A percentile compares a stretch with the other conserved stretches of the same genome.
Conservation (phyloP, 192 early-diverging fungal genomes). For the Coemansia aciculifera region DNA sequence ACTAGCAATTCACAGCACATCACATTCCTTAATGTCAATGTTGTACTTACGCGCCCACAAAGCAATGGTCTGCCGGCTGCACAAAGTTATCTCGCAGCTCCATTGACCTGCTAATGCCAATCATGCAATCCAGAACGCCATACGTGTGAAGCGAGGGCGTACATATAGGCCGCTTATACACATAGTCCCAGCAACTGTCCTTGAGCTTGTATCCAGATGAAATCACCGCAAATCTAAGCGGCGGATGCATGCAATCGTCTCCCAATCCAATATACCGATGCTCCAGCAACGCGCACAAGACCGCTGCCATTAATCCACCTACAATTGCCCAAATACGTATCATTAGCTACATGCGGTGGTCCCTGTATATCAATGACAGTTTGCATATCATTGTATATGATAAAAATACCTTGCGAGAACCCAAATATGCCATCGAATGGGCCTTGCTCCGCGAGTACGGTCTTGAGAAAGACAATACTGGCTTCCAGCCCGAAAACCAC, state of each 20-base stretch:
- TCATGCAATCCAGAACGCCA: slow-evolving; percentile 47
- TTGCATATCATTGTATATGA: background rate
- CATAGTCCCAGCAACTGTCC: slow-evolving; percentile 28
- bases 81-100: slow-evolving; percentile 28
- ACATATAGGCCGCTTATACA: slow-evolving; percentile 30
- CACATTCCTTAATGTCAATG: background rate
- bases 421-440: slow-evolving; percentile 54
- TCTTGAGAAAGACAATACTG: slow-evolving; percentile 27
- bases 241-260: slow-evolving; percentile 15
- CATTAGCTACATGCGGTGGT: background rate
- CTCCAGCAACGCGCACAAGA: slow-evolving; percentile 40
- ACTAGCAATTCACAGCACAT: background rate
- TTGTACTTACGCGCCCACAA: slow-evolving; percentile 38
- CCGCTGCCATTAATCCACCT: slow-evolving; percentile 46
- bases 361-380: too few species aligned
- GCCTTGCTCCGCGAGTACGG: slow-evolving; percentile 31
- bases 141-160: slow-evolving; percentile 49
- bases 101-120: slow-evolving; percentile 35
- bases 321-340: background rate
- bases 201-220: slow-evolving; percentile 47
- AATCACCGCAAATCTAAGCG: slow-evolving; percentile 40
- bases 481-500: slow-evolving; percentile 25
- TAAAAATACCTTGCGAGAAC: slow-evolving; percentile 42
- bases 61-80: slow-evolving; percentile 20
- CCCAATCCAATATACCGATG: slow-evolving; percentile 6